These are phyloP conservation scores for Botrytis fabae DNA, from an alignment of 2,329 filamentous ascomycete genomes.

Conservation along the genomic window DNA sequence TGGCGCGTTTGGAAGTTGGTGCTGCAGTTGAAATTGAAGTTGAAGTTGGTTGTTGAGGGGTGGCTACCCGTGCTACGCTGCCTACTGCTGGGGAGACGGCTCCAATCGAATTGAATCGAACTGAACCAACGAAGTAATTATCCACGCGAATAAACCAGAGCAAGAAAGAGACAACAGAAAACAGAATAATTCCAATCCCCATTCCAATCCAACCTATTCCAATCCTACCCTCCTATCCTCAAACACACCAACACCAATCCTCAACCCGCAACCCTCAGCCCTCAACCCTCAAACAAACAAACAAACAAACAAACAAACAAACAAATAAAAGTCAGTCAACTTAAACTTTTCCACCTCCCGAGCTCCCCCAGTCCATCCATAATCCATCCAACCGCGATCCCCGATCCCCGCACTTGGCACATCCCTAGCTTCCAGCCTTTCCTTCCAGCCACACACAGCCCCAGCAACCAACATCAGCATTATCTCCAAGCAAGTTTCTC, in stretches of 20 bases:
- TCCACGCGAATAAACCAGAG: not conserved
- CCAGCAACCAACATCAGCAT: not conserved
- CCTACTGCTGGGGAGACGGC: too few relatives aligned
- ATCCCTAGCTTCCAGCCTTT: too few relatives aligned
- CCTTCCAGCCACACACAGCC: not conserved
- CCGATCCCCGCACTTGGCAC: not conserved
- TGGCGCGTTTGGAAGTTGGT: not conserved
- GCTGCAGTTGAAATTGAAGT: too few relatives aligned
- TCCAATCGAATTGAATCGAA: not conserved
- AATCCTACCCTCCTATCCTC: too few relatives aligned
- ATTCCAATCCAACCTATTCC: too few relatives aligned
- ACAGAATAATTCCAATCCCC: too few relatives aligned
- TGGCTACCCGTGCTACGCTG: too few relatives aligned
- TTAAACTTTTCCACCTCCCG: not conserved
- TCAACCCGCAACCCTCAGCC: not conserved
- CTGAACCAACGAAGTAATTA: too few relatives aligned
- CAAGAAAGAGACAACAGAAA: not conserved
- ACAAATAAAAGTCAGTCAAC: not conserved
- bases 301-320: not conserved
- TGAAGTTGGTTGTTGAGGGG: too few relatives aligned
- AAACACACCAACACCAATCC: not conserved
- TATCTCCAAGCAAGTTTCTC: too few relatives aligned
- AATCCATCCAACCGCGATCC: not conserved
- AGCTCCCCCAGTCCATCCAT: not conserved
- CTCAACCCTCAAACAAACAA: not conserved